These are phyloP conservation scores for Talaromyces sp. DNA, from an alignment of 2,329 filamentous ascomycete genomes.

Conservation along the genomic window DNA sequence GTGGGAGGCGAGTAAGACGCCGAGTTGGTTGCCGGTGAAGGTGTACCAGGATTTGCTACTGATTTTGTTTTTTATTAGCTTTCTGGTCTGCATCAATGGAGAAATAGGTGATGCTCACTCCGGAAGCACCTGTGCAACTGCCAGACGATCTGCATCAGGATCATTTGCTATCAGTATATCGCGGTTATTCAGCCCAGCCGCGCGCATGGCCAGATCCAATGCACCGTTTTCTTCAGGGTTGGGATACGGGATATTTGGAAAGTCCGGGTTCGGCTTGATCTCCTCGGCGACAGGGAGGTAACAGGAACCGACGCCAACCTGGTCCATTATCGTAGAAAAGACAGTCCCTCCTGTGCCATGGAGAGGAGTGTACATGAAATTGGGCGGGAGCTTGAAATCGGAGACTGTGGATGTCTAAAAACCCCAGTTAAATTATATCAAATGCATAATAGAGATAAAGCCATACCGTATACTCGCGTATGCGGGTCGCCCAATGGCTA, in stretches of 20 bases:
- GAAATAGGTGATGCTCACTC: slow-evolving; percentile 23
- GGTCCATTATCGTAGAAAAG: slow-evolving; percentile 28
- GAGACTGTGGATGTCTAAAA: slow-evolving; percentile 26
- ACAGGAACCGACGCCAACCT: slow-evolving; percentile 24
- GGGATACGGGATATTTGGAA: slow-evolving; percentile 60
- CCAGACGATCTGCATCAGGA: slow-evolving; percentile 61
- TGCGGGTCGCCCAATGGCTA: slow-evolving; percentile 1
- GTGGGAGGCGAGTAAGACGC: slow-evolving; percentile 55
- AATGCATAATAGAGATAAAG: neutral
- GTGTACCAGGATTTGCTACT: slow-evolving; percentile 50
- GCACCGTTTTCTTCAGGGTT: slow-evolving; percentile 63
- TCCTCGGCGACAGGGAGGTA: slow-evolving; percentile 40
- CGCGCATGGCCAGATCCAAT: slow-evolving; percentile 53
- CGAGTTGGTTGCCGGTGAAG: slow-evolving; percentile 62
- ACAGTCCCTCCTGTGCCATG: slow-evolving; percentile 35
- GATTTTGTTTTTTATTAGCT: neutral
- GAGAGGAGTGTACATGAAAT: slow-evolving; percentile 40
- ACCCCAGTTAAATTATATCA: neutral
- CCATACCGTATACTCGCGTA: slow-evolving; percentile 28
- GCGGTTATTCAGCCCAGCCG: slow-evolving; percentile 47
- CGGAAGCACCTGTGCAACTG: slow-evolving; percentile 53
- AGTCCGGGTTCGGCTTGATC: slow-evolving; percentile 56
- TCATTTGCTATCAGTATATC: slow-evolving; percentile 58
- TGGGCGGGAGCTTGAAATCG: slow-evolving; percentile 21
- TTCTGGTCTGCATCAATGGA: neutral